Evolutionary conservation across 345 rosid species (phyloP).

Genomic region (Schrenkiella parvula): DNA sequence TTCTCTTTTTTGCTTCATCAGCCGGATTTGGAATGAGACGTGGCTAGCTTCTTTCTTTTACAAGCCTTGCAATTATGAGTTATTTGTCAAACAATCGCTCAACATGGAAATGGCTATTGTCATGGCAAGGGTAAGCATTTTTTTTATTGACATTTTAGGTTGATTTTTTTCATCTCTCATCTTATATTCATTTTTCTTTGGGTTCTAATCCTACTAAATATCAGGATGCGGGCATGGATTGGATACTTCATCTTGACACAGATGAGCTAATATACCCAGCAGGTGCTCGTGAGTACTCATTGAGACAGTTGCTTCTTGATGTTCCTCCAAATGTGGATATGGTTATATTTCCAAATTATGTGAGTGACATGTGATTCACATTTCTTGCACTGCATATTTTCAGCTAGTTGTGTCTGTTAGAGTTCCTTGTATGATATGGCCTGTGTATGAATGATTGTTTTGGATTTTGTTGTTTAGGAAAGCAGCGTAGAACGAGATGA

Average conservation of each 20-base stretch:
- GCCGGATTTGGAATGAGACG: constrained; percentile 98
- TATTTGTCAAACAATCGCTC: constrained; percentile 97
- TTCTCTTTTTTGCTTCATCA: constrained; percentile 26
- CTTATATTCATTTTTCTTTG: neutral
- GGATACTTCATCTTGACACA: constrained; percentile 96
- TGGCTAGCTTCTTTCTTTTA: constrained; percentile 92
- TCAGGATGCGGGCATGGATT: constrained; percentile 81
- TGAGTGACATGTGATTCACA: constrained; percentile 41
- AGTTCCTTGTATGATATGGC: neutral
- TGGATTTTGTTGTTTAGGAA: constrained; percentile 49
- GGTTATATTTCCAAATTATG: constrained; percentile 95
- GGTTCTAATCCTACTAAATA: constrained; percentile 11
- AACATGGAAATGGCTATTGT: constrained; percentile 99
- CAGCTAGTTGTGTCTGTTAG: constrained; percentile 4
- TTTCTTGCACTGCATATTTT: neutral
- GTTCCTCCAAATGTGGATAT: constrained; percentile 83
- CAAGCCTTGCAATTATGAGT: constrained; percentile 95
- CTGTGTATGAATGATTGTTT: neutral
- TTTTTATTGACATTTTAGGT: constrained; percentile 10
- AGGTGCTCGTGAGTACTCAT: constrained; percentile 83
- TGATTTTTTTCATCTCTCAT: constrained; percentile 2
- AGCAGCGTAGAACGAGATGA: constrained; percentile 88
- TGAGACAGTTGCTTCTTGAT: constrained; percentile 77
- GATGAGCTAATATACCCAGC: constrained; percentile 93
- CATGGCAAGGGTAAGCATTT: constrained; percentile 93